phyloP scores from a whole-genome alignment of 257 asterid species.

The Petunia axillaris region DNA sequence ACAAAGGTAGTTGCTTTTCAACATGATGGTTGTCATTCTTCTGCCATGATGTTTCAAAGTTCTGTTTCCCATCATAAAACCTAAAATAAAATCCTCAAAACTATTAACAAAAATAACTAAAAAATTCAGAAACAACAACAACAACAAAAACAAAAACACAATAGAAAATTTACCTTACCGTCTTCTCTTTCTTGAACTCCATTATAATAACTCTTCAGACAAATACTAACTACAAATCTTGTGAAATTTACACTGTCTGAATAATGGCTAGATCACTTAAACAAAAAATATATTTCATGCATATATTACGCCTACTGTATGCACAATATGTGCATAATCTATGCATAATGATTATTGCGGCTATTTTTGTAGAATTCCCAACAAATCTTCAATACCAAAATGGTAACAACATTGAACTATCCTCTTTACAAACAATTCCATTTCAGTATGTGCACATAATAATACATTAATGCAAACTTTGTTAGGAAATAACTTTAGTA shows the following conservation, averaged over 20 bases:
- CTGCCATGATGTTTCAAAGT: constrained; percentile 56
- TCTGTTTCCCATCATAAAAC: constrained; percentile 68
- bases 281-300: neutral
- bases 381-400: neutral
- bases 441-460: constrained; percentile 6
- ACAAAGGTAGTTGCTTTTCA: constrained; percentile 45
- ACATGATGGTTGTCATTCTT: constrained; percentile 45
- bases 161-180: constrained; percentile 51
- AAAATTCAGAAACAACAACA: neutral
- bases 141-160: neutral
- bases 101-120: constrained; percentile 20
- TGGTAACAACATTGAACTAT: constrained; percentile 15
- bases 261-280: neutral
- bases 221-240: constrained; percentile 8
- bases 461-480: neutral
- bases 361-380: neutral
- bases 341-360: no score
- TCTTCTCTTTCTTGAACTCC: constrained; percentile 63
- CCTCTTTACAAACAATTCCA: constrained; percentile 2
- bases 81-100: constrained; percentile 34
- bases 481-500: neutral
- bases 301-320: no score
- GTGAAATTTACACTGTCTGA: neutral
- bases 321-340: no score
- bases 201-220: constrained; percentile 30